phyloP scores from a whole-genome alignment of 2,329 filamentous ascomycete genomes.

The Aspergillus candidus region DNA sequence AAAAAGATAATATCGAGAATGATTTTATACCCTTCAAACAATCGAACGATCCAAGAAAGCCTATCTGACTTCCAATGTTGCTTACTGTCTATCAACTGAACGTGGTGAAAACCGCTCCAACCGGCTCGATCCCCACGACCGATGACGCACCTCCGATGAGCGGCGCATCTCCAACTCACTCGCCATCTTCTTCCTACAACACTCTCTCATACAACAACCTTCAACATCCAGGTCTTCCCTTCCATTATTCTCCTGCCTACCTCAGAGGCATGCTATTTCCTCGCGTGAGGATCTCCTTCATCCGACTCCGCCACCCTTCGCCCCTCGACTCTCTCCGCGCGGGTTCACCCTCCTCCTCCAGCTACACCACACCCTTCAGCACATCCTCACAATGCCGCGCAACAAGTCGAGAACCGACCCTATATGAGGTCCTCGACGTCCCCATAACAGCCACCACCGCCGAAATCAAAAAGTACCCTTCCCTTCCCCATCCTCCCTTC shows the following conservation, averaged over 20 bases:
- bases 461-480: conserved; percentile 74
- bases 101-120: too few species aligned
- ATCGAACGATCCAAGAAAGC: too few species aligned
- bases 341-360: conserved; percentile 3
- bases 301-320: conserved; percentile 1
- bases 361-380: conserved; percentile 43
- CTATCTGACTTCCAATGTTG: too few species aligned
- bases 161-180: conserved; percentile 10
- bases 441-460: conserved; percentile 59
- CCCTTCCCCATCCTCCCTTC: neutral
- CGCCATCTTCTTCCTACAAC: neutral
- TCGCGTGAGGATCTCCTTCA: conserved; percentile 11
- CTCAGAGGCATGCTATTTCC: conserved; percentile 19
- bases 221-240: neutral
- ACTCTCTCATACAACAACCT: neutral
- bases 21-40: too few species aligned
- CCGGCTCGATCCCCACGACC: neutral
- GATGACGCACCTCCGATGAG: conserved; percentile 19
- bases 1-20: too few species aligned
- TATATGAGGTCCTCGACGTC: conserved; percentile 81
- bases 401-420: conserved; percentile 46
- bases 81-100: too few species aligned
- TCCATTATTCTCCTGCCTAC: neutral
- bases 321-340: conserved; percentile 5
- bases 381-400: conserved; percentile 15